Evolutionary conservation across 768 basidiomycete species (phyloP), one percentile per base, ranked within the genome.

Genomic region (Termitomyces sp.): DNA sequence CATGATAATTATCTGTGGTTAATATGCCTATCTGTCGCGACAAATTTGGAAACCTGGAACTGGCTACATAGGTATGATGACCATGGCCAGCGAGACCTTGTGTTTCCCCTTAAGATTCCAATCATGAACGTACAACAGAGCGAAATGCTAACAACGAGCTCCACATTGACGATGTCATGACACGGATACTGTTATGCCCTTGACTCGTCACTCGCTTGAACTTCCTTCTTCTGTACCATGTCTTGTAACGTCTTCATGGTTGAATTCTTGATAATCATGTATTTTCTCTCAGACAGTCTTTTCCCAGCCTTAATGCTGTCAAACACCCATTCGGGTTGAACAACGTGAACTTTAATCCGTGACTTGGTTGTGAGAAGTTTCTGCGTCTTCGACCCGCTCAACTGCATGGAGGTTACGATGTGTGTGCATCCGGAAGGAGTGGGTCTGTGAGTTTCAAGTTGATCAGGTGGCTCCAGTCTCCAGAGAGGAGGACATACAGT

Each of bases 381-480:
- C 57, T 92, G 84, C 3, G 82, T 87, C 71, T 93, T 93, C 27
- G 83, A 81, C 18, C 80, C 89, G 64, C 79, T 89, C 56, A 93
- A 75, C 53, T 80, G 81, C 61, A 84, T 82, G 6, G 90, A 91
- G 9, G 88, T 88, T 39, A 95, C 66, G 51, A 94, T 85, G 68
- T 95, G 92, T 7, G 92, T 93, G 46, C 86, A 87, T 10, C 80
- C 80, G 18, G 85, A 83, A 14, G 84, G 74, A 27, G 76, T 77
- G 52, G 70, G 71, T 61, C 89, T 91, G 22, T 48, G 55, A 20
- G 26, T 55, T n/a, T 34, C 57, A 22, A 57, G 54, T 57, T 20
- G 60, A 55, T 60, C 53, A 62, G 52, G 30, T 44, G 30, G 39
- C 40, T 55, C 55, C 43, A 49, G 55, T 48, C 16, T 37, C 32